Base-by-base conservation (phyloP, 139 green algal species). In the Trebouxia sp. region DNA sequence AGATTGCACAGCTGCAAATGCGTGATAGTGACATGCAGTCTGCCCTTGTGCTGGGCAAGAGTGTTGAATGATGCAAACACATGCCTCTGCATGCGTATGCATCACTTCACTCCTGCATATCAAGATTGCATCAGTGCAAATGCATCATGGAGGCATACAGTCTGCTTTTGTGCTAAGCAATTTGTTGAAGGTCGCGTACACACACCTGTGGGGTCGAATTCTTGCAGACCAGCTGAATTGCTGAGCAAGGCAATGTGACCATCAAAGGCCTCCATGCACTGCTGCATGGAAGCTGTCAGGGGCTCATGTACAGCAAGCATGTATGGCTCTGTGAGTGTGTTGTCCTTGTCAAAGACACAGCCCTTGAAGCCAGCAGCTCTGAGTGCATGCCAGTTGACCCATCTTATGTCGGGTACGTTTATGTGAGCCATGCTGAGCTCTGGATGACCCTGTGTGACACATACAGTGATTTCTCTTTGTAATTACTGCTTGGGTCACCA, bases 261-360 rank as follows among this genome's bases (percentile, higher is more conserved):
- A 6, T 86, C 87, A 83, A 98, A 98, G 0, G 76, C 86, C 1
- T 30, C 15, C 28, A 83, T 80, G 83, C 91, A 96, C 8, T 75
- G 42, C 26, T 80, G 70, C 79, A 97, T 83, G 0, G 87, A 81
- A 17, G 38, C n/a, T 5, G 39, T 7, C 35, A 86, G 53, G 10
- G 28, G 41, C 12, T 88, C 82, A 28, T 88, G 65, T 14, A 94
- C 76, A 30, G 85, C 58, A 9, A 91, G 38, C 15, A 70, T 75
- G 82, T 97, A 98, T 0, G 95, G 95, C 70, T 83, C 66, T 32
- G 92, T 96, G 1, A 98, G 83, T 1, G 95, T 98, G 92, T 98
- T 98, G 90, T 98, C 95, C 85, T 98, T 98, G 86, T 98, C 95
- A 83, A 98, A 96, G 0, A 98, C 85, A 39, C 87, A 87, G 11